Conservation (phyloP, 352 stramenopile species). For the Pythium scleroteichum region DNA sequence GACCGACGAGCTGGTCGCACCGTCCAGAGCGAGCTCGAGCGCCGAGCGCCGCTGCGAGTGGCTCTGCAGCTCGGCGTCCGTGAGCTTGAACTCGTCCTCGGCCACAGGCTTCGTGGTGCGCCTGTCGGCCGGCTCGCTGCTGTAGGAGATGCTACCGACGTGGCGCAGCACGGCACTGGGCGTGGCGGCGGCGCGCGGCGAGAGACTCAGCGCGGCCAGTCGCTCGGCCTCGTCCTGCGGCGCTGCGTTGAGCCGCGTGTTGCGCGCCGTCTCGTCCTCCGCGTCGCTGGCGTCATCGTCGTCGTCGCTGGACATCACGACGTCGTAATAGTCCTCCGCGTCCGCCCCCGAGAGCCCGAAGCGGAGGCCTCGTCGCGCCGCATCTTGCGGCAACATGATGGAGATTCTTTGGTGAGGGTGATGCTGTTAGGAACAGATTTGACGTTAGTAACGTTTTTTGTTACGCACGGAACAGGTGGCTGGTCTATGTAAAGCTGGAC, state of each 20-base stretch:
- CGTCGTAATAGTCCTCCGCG: constrained; percentile 63
- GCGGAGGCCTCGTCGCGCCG: constrained; percentile 7
- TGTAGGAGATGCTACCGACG: constrained; percentile 25
- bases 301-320: constrained; percentile 58
- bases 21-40: constrained; percentile 54
- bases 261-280: constrained; percentile 28
- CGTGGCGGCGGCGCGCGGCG: background rate
- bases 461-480: too few species aligned
- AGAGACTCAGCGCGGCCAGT: constrained; percentile 4
- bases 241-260: constrained; percentile 11
- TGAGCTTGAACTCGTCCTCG: constrained; percentile 44
- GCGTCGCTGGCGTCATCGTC: constrained; percentile 36
- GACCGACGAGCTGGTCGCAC: constrained; percentile 1
- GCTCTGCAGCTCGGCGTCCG: constrained; percentile 33
- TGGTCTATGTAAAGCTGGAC: too few species aligned
- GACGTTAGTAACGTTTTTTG: too few species aligned
- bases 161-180: constrained; percentile 14
- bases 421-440: too few species aligned
- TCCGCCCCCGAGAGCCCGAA: constrained; percentile 25
- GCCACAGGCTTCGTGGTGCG: background rate
- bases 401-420: background rate
- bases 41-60: constrained; percentile 39
- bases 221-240: constrained; percentile 20
- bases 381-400: background rate
- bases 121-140: background rate